Conservation (phyloP, 176 grass and related monocot genomes). For the Zea luxurians region DNA sequence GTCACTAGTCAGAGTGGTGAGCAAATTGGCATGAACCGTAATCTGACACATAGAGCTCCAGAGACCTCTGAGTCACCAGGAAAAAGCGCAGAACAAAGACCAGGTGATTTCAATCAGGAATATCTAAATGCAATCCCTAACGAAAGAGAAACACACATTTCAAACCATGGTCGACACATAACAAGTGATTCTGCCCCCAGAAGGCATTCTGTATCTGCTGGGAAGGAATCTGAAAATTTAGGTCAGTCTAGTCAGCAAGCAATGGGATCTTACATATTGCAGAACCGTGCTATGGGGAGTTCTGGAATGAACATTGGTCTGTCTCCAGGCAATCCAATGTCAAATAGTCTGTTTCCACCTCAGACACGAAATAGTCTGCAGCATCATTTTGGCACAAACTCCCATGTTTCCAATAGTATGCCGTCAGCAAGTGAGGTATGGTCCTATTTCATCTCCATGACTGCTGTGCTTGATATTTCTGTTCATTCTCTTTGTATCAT, state of each 20-base stretch:
- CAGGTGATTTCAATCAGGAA: conserved; percentile 53
- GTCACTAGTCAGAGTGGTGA: conserved; percentile 42
- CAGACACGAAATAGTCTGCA: conserved; percentile 59
- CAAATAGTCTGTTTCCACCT: conserved; percentile 46
- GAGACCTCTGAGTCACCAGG: conserved; percentile 61
- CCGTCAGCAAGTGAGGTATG: conserved; percentile 70
- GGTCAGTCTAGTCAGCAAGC: conserved; percentile 51
- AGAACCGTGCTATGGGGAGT: conserved; percentile 52
- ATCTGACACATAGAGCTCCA: conserved; percentile 36
- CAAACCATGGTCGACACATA: conserved; percentile 47
- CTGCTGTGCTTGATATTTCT: conserved; percentile 4
- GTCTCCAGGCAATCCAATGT: conserved; percentile 41
- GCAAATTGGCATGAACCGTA: conserved; percentile 58
- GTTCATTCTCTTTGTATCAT: neutral
- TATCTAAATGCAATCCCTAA: conserved; percentile 46
- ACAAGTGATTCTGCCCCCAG: conserved; percentile 43
- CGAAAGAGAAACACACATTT: conserved; percentile 39
- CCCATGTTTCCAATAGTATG: conserved; percentile 46
- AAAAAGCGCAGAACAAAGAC: conserved; percentile 56
- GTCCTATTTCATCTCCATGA: conserved; percentile 8
- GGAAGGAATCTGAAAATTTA: conserved; percentile 41
- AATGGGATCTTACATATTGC: conserved; percentile 53
- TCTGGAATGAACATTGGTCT: conserved; percentile 62
- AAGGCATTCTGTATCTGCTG: conserved; percentile 45
- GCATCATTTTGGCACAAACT: conserved; percentile 51